Conservation (phyloP, 2,329 filamentous ascomycete species). For the Fusarium udum region DNA sequence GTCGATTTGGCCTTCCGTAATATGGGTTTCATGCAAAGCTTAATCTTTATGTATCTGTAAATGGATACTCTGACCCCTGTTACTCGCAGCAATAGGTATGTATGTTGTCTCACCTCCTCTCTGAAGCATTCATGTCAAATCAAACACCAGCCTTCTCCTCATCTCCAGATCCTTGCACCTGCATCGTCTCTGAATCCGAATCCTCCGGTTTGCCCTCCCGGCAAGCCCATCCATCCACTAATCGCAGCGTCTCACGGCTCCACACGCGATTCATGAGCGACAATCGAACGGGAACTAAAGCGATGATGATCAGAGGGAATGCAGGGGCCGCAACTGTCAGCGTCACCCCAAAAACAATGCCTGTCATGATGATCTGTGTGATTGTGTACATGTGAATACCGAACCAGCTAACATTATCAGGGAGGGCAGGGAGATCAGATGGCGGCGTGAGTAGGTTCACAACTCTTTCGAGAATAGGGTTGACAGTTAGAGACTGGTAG, state of each 20-base stretch:
- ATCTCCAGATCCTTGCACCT: slow-evolving; percentile 24
- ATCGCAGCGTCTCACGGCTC: slow-evolving; percentile 63
- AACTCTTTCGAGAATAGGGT: slow-evolving; percentile 68
- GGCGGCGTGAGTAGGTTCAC: slow-evolving; percentile 65
- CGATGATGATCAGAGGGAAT: slow-evolving; percentile 71
- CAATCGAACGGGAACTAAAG: slow-evolving; percentile 69
- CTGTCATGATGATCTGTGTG: slow-evolving; percentile 66
- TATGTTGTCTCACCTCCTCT: not conserved
- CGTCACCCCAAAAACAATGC: slow-evolving; percentile 69
- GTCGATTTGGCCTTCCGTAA: no score
- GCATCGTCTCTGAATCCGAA: slow-evolving; percentile 37
- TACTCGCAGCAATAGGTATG: not conserved
- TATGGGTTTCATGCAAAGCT: not conserved
- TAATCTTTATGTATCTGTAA: not conserved
- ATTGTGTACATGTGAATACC: slow-evolving; percentile 68
- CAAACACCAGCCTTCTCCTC: slow-evolving; percentile 44
- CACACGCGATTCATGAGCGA: slow-evolving; percentile 69
- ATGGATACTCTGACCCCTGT: not conserved
- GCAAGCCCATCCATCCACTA: slow-evolving; percentile 59
- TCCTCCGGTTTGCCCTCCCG: slow-evolving; percentile 64
- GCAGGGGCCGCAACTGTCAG: slow-evolving; percentile 70
- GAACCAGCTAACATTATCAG: slow-evolving; percentile 56
- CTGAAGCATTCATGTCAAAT: not conserved
- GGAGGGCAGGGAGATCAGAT: slow-evolving; percentile 60
- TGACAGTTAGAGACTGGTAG: slow-evolving; percentile 70